phyloP scores from a whole-genome alignment of 352 stramenopile species.

The Thraustochytrium striatum region DNA sequence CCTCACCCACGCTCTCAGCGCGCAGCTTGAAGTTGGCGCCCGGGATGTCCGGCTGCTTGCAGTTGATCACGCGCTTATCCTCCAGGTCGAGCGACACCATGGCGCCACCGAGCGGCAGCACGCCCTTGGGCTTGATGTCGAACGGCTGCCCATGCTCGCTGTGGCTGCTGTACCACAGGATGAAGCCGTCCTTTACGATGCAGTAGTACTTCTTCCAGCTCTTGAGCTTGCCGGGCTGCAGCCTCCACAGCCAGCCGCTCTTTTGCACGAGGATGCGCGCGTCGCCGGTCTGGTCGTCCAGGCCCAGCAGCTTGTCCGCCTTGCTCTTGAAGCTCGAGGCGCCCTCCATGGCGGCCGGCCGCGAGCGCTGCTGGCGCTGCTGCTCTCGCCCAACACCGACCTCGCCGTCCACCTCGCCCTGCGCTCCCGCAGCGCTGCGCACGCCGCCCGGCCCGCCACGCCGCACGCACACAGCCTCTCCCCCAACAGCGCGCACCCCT shows the following conservation, averaged over 20 bases:
- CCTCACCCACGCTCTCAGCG: constrained; percentile 1
- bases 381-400: too few relatives aligned
- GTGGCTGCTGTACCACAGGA: constrained; percentile 30
- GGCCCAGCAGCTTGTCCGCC: constrained; percentile 39
- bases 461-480: not conserved
- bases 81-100: not conserved
- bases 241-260: not conserved
- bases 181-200: constrained; percentile 28
- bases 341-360: too few relatives aligned
- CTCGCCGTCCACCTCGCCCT: too few relatives aligned
- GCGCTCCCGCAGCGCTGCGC: too few relatives aligned
- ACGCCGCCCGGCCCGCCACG: too few relatives aligned
- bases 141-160: constrained; percentile 11
- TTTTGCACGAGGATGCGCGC: constrained; percentile 34
- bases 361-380: too few relatives aligned
- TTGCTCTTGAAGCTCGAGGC: too few relatives aligned
- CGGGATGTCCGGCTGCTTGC: not conserved
- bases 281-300: not conserved
- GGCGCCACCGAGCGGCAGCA: constrained; percentile 4
- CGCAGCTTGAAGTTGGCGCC: constrained; percentile 16
- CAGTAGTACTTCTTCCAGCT: not conserved
- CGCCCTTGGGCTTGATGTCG: constrained; percentile 17
- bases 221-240: not conserved
- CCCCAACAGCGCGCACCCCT: not conserved
- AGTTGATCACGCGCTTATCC: not conserved